These are phyloP conservation scores for Heliocybe sulcata DNA, from an alignment of 1,284 basidiomycete genomes.

Conservation along the genomic window DNA sequence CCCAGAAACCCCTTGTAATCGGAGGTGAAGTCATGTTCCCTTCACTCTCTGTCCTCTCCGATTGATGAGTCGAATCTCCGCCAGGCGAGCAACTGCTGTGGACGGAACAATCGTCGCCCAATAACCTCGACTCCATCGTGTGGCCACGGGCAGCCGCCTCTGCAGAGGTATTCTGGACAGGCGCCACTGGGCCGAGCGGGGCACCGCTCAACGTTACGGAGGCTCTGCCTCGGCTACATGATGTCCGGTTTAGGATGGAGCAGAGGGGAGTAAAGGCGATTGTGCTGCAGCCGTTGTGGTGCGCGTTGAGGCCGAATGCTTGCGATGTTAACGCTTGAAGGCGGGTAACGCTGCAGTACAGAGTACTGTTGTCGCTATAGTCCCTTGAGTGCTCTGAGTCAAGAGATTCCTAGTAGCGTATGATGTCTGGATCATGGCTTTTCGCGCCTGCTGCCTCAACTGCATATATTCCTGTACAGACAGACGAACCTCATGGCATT, in stretches of 20 bases:
- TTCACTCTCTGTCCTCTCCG: not conserved
- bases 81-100: slow-evolving; percentile 41
- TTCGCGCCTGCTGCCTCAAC: too few species aligned
- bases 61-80: not conserved
- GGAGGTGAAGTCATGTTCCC: slow-evolving; percentile 28
- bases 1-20: slow-evolving; percentile 32
- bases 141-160: slow-evolving; percentile 59
- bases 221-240: slow-evolving; percentile 55
- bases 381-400: too few species aligned
- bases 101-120: slow-evolving; percentile 47
- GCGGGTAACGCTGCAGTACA: too few species aligned
- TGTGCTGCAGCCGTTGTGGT: slow-evolving; percentile 67
- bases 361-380: too few species aligned
- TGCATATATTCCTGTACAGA: too few species aligned
- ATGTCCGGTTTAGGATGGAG: slow-evolving; percentile 54
- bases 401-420: too few species aligned
- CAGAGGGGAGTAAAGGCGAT: slow-evolving; percentile 53
- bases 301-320: slow-evolving; percentile 50
- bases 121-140: slow-evolving; percentile 43
- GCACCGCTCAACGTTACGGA: slow-evolving; percentile 23
- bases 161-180: slow-evolving; percentile 61
- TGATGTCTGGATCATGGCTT: too few species aligned
- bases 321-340: slow-evolving; percentile 30
- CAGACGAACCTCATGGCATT: too few species aligned
- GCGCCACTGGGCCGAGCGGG: slow-evolving; percentile 12